These are phyloP conservation scores for Plantago major DNA, from an alignment of 257 asterid species.

Conservation along the genomic window DNA sequence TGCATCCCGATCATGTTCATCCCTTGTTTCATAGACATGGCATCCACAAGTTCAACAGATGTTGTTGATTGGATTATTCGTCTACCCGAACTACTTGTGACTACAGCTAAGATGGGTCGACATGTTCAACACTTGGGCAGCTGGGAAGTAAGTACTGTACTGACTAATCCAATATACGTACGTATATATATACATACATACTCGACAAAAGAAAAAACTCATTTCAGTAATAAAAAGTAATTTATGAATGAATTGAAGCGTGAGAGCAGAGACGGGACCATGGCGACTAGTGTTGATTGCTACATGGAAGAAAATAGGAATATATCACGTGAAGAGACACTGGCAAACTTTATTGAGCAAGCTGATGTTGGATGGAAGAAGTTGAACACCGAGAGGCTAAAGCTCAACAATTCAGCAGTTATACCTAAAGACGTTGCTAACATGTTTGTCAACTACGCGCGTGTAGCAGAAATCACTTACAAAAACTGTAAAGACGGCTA, in stretches of 20 bases:
- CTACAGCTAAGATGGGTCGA: background rate
- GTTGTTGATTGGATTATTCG: background rate
- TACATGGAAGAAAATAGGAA: too few relatives aligned
- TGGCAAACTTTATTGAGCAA: too few relatives aligned
- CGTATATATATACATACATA: too few relatives aligned
- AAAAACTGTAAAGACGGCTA: constrained; percentile 11
- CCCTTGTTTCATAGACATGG: background rate
- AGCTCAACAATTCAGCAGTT: too few relatives aligned
- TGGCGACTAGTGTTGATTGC: too few relatives aligned
- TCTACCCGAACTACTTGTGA: background rate
- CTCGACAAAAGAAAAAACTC: too few relatives aligned
- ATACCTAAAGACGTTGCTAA: background rate
- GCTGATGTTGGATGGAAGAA: too few relatives aligned
- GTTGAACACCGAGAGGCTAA: constrained; percentile 10
- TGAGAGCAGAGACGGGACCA: too few relatives aligned
- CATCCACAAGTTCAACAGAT: background rate
- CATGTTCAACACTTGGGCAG: background rate
- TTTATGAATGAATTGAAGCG: too few relatives aligned
- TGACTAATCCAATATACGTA: too few relatives aligned
- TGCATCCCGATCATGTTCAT: background rate
- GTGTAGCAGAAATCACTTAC: constrained; percentile 11
- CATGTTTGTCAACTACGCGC: constrained; percentile 12
- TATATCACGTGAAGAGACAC: too few relatives aligned
- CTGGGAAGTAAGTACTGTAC: background rate
- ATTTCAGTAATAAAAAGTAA: too few relatives aligned